Conservation (phyloP, 2,329 filamentous ascomycete genomes). For the Cadophora sp. region DNA sequence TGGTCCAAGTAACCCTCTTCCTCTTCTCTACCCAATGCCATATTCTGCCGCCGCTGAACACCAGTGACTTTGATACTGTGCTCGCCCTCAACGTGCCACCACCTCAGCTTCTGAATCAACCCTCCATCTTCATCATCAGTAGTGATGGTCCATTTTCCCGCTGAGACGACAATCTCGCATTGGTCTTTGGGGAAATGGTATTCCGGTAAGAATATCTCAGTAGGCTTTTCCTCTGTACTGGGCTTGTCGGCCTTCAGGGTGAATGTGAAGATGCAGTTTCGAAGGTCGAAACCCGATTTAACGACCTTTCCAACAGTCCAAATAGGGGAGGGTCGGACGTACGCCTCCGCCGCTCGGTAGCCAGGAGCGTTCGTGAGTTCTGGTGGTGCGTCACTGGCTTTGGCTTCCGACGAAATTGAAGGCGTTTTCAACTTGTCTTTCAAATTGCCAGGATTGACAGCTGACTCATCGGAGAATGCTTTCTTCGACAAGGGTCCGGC, state of each 20-base stretch:
- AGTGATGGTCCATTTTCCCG: conserved; percentile 89
- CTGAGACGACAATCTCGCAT: conserved; percentile 76
- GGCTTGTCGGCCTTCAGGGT: conserved; percentile 66
- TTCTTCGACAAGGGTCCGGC: conserved; percentile 48
- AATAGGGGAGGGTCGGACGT: conserved; percentile 84
- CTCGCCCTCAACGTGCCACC: conserved; percentile 91
- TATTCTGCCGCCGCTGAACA: conserved; percentile 68
- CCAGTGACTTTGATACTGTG: conserved; percentile 82
- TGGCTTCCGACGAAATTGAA: conserved; percentile 63
- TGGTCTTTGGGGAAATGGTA: conserved; percentile 86
- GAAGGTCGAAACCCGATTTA: conserved; percentile 82
- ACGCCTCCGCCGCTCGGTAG: conserved; percentile 90
- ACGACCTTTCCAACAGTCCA: conserved; percentile 74
- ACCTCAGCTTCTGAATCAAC: conserved; percentile 77
- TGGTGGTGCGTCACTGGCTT: conserved; percentile 57
- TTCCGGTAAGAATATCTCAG: conserved; percentile 84
- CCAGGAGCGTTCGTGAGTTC: conserved; percentile 71
- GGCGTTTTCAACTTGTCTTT: conserved; percentile 73
- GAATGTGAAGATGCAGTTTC: conserved; percentile 78
- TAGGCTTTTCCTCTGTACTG: conserved; percentile 71
- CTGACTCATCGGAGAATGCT: conserved; percentile 58
- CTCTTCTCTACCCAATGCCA: conserved; percentile 57
- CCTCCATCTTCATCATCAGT: conserved; percentile 73
- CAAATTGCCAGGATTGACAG: conserved; percentile 77
- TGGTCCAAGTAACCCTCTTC: conserved; percentile 82